Evolutionary conservation across 2,329 filamentous ascomycete species (phyloP).

Genomic region (Penicillium sp.): DNA sequence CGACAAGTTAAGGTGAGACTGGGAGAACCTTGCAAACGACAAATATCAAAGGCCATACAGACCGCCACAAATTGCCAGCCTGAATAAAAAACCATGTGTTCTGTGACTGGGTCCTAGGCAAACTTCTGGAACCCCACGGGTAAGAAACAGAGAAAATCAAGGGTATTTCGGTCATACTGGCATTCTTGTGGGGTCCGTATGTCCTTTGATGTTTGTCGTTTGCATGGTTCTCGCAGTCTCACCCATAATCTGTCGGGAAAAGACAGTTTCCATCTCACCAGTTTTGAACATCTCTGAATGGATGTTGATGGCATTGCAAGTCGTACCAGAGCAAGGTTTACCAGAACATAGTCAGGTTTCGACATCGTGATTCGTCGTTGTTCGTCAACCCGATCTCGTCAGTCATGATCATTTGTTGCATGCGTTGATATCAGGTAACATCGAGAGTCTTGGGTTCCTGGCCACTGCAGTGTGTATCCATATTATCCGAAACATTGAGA

Average conservation of each 20-base stretch:
- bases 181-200: background rate
- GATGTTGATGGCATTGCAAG: no score
- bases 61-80: background rate
- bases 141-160: background rate
- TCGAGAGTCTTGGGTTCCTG: background rate
- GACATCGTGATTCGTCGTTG: background rate
- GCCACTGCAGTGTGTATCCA: background rate
- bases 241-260: no score
- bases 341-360: no score
- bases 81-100: background rate
- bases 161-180: background rate
- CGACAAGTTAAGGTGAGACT: background rate
- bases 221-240: background rate
- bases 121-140: background rate
- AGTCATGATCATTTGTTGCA: background rate
- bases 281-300: no score
- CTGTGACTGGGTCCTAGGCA: background rate
- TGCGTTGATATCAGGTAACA: background rate
- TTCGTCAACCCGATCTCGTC: background rate
- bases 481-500: background rate
- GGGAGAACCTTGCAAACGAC: background rate
- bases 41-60: background rate
- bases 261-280: no score
- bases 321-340: no score
- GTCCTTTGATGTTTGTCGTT: background rate